Conservation (phyloP, 495 filamentous ascomycete species). For the Penicillium crystallinum region DNA sequence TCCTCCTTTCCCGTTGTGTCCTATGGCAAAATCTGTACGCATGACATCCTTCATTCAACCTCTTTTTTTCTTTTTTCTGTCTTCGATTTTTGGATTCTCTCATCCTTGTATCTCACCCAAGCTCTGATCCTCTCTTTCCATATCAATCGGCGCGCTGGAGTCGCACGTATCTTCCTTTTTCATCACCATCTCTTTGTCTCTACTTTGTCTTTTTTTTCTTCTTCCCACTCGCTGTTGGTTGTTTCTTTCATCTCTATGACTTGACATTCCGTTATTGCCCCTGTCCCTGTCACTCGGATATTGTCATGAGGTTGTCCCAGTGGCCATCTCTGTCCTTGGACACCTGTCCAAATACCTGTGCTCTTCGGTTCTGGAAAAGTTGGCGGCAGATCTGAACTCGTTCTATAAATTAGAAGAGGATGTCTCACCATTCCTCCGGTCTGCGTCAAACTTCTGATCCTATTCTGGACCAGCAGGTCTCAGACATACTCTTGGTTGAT, state of each 20-base stretch:
- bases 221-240: constrained; percentile 5
- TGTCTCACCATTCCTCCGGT: neutral
- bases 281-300: neutral
- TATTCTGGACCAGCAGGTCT: neutral
- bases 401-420: neutral
- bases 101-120: constrained; percentile 16
- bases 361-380: neutral
- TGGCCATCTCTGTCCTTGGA: neutral
- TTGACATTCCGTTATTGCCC: neutral
- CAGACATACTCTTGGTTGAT: neutral
- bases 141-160: constrained; percentile 13
- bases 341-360: neutral
- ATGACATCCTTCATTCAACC: neutral
- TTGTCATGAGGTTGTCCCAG: neutral
- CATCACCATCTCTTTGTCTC: neutral
- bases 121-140: constrained; percentile 11
- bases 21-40: neutral
- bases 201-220: constrained; percentile 1
- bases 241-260: neutral
- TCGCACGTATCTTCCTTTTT: constrained; percentile 18
- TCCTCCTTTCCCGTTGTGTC: constrained; percentile 9
- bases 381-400: neutral
- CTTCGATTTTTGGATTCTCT: constrained; percentile 7
- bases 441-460: neutral
- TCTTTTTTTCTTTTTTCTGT: constrained; percentile 11